A percentile compares a stretch with the other conserved stretches of the same genome.
Conservation (phyloP, 306 rosid genomes). For the Acacia melanoxylon region DNA sequence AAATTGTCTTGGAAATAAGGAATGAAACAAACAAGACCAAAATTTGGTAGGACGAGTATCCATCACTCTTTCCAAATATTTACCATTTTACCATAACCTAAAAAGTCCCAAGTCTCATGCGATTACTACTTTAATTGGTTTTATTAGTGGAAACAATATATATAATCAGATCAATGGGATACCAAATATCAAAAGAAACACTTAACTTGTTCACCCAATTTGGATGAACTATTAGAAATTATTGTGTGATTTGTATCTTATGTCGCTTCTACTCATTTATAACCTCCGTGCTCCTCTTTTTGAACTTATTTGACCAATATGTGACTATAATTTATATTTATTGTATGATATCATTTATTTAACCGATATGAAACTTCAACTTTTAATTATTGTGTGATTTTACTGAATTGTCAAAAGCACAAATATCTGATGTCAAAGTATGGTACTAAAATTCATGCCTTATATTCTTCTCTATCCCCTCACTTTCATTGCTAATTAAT, state of each 20-base stretch:
- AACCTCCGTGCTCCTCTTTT: accelerated
- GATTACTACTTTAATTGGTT: neutral
- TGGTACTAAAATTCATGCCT: neutral
- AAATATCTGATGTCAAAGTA: too few relatives aligned
- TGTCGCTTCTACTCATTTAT: neutral
- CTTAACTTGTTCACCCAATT: neutral
- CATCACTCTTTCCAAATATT: too few relatives aligned
- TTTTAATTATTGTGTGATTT: too few relatives aligned
- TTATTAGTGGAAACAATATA: neutral
- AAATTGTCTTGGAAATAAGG: too few relatives aligned
- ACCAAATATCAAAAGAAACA: neutral
- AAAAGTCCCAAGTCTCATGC: neutral
- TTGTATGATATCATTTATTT: too few relatives aligned
- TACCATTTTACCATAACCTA: too few relatives aligned
- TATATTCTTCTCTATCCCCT: neutral
- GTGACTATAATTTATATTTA: neutral
- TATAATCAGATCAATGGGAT: neutral
- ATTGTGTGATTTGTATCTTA: neutral
- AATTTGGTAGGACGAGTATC: too few relatives aligned
- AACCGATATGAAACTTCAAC: too few relatives aligned
- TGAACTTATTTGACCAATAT: neutral
- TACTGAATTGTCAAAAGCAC: too few relatives aligned
- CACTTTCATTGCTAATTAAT: neutral
- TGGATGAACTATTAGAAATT: neutral
- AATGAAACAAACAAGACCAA: too few relatives aligned